A percentile compares a stretch with the other conserved stretches of the same genome.
Evolutionary conservation across 2,329 filamentous ascomycete species (phyloP).

Genomic region (Westerdykella sp.): DNA sequence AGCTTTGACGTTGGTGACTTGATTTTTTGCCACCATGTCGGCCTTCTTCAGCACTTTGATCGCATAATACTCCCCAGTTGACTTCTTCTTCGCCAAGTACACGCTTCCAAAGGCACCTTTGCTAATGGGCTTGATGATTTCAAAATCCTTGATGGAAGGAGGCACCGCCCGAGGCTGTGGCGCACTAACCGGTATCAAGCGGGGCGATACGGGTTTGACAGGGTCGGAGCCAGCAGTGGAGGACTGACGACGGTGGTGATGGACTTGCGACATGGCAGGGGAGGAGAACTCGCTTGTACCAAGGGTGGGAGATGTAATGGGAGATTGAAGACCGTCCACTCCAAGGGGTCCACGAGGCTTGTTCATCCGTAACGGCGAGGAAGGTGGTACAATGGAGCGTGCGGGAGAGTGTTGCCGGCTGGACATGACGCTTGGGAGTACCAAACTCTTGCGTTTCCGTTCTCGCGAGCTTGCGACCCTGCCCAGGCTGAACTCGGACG

Average conservation of each 20-base stretch:
- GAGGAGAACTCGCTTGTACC: constrained; percentile 76
- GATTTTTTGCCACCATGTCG: constrained; percentile 99
- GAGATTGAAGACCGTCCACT: constrained; percentile 66
- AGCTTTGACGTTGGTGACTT: constrained; percentile 97
- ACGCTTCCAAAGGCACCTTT: constrained; percentile 98
- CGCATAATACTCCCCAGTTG: constrained; percentile 94
- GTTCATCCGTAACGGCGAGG: constrained; percentile 77
- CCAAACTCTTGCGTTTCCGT: constrained; percentile 78
- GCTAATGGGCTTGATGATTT: constrained; percentile 99
- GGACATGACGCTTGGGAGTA: constrained; percentile 72
- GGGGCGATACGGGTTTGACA: constrained; percentile 66
- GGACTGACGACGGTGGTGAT: constrained; percentile 75
- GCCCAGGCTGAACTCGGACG: constrained; percentile 75
- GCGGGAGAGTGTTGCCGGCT: constrained; percentile 85
- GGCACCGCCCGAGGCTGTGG: constrained; percentile 83
- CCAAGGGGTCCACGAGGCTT: constrained; percentile 67
- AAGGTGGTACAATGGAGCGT: constrained; percentile 64
- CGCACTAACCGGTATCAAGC: constrained; percentile 68
- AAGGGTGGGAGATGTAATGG: constrained; percentile 83
- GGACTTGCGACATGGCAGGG: constrained; percentile 53
- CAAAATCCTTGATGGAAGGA: constrained; percentile 97
- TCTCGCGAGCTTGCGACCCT: constrained; percentile 73
- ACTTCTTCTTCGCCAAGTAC: constrained; percentile 97
- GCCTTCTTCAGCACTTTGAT: constrained; percentile 99
- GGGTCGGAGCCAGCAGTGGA: constrained; percentile 74